phyloP scores from a whole-genome alignment of 2,329 filamentous ascomycete genomes.

The Venturia nashicola region DNA sequence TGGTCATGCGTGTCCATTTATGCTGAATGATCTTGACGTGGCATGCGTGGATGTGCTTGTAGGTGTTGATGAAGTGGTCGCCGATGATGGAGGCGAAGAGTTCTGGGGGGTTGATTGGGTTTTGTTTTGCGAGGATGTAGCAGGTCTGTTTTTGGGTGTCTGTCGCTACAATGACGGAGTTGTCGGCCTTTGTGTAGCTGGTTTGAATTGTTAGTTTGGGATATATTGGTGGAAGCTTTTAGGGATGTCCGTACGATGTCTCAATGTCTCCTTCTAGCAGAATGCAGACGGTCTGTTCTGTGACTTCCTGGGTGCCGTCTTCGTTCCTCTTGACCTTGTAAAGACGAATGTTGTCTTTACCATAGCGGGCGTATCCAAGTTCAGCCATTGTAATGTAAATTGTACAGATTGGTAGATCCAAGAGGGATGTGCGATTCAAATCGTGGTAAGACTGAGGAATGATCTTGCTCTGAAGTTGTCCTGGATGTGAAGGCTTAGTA shows the following conservation, averaged over 20 bases:
- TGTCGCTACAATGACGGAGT: slow-evolving; percentile 88
- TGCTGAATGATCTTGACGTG: slow-evolving; percentile 74
- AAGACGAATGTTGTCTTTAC: slow-evolving; percentile 97
- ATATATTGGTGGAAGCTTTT: not conserved
- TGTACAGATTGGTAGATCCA: not conserved
- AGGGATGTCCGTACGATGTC: slow-evolving; percentile 44
- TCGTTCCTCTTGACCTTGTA: slow-evolving; percentile 84
- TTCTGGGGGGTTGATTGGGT: slow-evolving; percentile 86
- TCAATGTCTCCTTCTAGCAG: slow-evolving; percentile 90
- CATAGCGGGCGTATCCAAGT: slow-evolving; percentile 55
- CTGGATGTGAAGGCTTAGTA: not conserved
- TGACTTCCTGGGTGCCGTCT: slow-evolving; percentile 70
- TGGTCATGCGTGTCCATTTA: slow-evolving; percentile 78
- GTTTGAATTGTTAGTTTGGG: slow-evolving; percentile 6
- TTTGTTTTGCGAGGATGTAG: slow-evolving; percentile 88
- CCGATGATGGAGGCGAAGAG: slow-evolving; percentile 77
- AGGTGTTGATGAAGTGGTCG: slow-evolving; percentile 77
- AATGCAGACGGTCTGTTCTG: slow-evolving; percentile 90
- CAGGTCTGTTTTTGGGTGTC: slow-evolving; percentile 92
- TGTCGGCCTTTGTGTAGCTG: slow-evolving; percentile 88
- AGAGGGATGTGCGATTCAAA: not conserved
- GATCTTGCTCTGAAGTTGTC: not conserved
- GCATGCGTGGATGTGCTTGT: slow-evolving; percentile 75
- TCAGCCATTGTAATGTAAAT: slow-evolving; percentile 27
- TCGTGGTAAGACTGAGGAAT: too few relatives aligned